Conservation (phyloP, 1,139 yeast genomes). For the Magnusiomyces clavatus region DNA sequence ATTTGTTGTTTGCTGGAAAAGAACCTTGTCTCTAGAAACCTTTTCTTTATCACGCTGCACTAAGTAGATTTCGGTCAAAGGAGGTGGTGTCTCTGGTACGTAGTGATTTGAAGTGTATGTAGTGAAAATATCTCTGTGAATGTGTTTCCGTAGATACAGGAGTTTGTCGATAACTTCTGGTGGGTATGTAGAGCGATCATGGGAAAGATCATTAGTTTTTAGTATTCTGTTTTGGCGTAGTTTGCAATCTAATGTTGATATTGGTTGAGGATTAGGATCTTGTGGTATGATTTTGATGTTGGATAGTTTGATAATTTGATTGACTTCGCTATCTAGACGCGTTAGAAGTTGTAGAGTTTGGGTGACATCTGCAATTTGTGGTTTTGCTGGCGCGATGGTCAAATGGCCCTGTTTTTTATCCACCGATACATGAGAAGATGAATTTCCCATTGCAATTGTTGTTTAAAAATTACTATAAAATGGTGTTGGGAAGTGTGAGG, state of each 20-base stretch:
- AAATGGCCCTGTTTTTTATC: too few species aligned
- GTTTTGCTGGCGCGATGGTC: too few species aligned
- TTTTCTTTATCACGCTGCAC: neutral
- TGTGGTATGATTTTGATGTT: constrained; percentile 7
- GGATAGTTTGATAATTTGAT: constrained; percentile 1
- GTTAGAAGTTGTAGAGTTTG: neutral
- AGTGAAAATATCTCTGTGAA: constrained; percentile 29
- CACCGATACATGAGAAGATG: too few species aligned
- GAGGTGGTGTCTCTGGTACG: constrained; percentile 16
- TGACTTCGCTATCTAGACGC: constrained; percentile 3
- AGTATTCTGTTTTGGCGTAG: constrained; percentile 7
- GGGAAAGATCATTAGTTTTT: neutral
- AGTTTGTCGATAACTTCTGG: constrained; percentile 4
- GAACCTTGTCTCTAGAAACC: too few species aligned
- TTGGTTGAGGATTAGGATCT: constrained; percentile 1
- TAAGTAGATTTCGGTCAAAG: constrained; percentile 22
- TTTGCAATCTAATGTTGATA: constrained; percentile 7
- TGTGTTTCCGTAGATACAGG: constrained; percentile 20
- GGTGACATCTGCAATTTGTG: neutral
- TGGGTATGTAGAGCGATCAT: neutral
- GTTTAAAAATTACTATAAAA: too few species aligned
- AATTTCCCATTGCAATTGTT: too few species aligned
- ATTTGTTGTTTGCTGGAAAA: too few species aligned
- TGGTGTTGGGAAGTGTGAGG: too few species aligned
- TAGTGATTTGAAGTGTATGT: constrained; percentile 19